These are phyloP conservation scores for Aspergillus glaucus DNA, from an alignment of 2,329 filamentous ascomycete species.

Conservation along the genomic window DNA sequence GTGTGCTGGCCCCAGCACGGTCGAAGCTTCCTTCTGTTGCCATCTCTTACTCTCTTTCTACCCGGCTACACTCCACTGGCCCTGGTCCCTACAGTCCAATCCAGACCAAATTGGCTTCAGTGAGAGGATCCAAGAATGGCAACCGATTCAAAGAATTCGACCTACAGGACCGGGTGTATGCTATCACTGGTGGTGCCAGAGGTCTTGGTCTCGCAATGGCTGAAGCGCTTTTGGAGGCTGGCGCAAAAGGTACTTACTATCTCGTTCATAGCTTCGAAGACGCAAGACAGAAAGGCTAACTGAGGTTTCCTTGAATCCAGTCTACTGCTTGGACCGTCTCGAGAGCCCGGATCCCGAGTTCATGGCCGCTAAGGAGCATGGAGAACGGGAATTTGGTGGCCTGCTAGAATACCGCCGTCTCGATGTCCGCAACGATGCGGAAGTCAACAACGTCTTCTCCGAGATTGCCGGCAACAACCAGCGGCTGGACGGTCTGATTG, in stretches of 20 bases:
- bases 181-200: slow-evolving; percentile 39
- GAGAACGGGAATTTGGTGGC: slow-evolving; percentile 32
- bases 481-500: slow-evolving; percentile 37
- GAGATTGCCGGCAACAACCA: slow-evolving; percentile 29
- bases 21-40: slow-evolving; percentile 4
- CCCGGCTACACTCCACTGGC: slow-evolving; percentile 13
- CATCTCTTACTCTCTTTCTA: slow-evolving; percentile 3
- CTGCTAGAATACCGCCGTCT: slow-evolving; percentile 42
- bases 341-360: slow-evolving; percentile 41
- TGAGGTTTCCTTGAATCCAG: slow-evolving; percentile 15
- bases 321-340: slow-evolving; percentile 45
- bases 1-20: slow-evolving; percentile 11
- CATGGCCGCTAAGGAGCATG: slow-evolving; percentile 30
- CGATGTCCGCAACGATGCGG: slow-evolving; percentile 39
- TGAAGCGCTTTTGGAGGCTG: slow-evolving; percentile 43
- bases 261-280: not conserved
- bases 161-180: slow-evolving; percentile 35
- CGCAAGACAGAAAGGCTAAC: not conserved
- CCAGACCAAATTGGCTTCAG: slow-evolving; percentile 23
- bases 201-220: slow-evolving; percentile 42
- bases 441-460: slow-evolving; percentile 30
- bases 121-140: slow-evolving; percentile 15
- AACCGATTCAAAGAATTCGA: slow-evolving; percentile 40
- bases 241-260: slow-evolving; percentile 35
- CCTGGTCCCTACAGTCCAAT: slow-evolving; percentile 22